Evolutionary conservation across 148 eudicot species (phyloP), one percentile per base, ranked within the genome.

Genomic region (Dianthus caryophyllus): DNA sequence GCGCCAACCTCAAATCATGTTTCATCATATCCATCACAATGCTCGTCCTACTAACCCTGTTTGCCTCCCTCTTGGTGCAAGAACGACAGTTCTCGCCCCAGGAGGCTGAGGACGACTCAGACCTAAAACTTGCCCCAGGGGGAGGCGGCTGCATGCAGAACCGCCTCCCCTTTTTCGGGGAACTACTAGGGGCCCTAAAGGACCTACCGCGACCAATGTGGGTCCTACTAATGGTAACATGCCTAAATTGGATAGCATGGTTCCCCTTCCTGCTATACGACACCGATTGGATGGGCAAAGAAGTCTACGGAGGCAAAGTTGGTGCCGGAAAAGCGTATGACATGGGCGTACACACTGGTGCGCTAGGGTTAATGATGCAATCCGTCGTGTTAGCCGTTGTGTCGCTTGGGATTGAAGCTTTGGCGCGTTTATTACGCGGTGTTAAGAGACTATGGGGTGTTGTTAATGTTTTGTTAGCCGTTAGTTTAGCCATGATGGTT

Each of bases 231-330:
- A 1, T 81, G 12, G 85, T 85, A 9, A 85, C 90, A 1, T 72
- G 76, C 46, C 68, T 85, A 4, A 85, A 85, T 65, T 85, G 90
- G 90, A 68, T 85, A 11, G 90, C 85, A 0, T 85, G 90, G 90
- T 85, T 83, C 48, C 87, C 87, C 0, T 85, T 85, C 68, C 26
- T 83, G 6, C 27, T 83, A 12, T 83, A 73, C 70, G 90, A 85
- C 58, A 85, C 90, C 0, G 90, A 85, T 24, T 85, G 90, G 90
- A 79, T 85, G 85, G 90, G 89, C 0, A 64, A 54, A 16, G 90
- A 85, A 57, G 79, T 85, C 13, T 85, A 83, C 43, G 90, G 90
- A 0, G 90, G 90, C 1, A 44, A 18, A 6, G 83, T 79, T 0
- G 85, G 82, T 0, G 71, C 53, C 3, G 88, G 84, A 38, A 73